These are phyloP conservation scores for Elasticomyces elasticus DNA, from an alignment of 495 filamentous ascomycete species.

Conservation along the genomic window DNA sequence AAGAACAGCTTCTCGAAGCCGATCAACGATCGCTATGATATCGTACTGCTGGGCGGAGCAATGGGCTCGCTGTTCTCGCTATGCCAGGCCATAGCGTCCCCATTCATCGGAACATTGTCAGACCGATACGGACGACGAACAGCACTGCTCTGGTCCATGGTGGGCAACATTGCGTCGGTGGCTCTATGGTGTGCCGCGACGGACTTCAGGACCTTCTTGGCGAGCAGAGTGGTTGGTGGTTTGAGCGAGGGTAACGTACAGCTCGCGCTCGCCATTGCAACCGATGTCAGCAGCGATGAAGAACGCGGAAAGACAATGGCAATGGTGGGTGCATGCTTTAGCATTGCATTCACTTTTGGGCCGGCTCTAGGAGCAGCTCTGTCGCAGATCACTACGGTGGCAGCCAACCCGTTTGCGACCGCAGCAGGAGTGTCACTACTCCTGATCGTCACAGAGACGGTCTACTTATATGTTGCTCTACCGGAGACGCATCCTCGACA, in stretches of 20 bases:
- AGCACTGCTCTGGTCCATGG: slow-evolving; percentile 85
- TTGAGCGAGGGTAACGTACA: slow-evolving; percentile 96
- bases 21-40: slow-evolving; percentile 93
- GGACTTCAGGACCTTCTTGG: slow-evolving; percentile 92
- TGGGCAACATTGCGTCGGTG: slow-evolving; percentile 86
- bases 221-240: slow-evolving; percentile 82
- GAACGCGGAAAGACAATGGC: slow-evolving; percentile 86
- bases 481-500: slow-evolving; percentile 73
- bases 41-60: slow-evolving; percentile 90
- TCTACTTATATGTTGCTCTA: slow-evolving; percentile 75
- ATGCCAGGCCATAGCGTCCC: slow-evolving; percentile 85
- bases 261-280: slow-evolving; percentile 90
- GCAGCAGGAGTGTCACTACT: slow-evolving; percentile 76
- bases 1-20: slow-evolving; percentile 87
- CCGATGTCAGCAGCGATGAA: slow-evolving; percentile 79
- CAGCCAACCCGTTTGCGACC: slow-evolving; percentile 84
- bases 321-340: slow-evolving; percentile 91
- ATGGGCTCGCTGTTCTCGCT: slow-evolving; percentile 88
- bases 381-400: slow-evolving; percentile 60
- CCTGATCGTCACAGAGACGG: slow-evolving; percentile 74
- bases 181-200: slow-evolving; percentile 86
- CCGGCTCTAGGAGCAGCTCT: slow-evolving; percentile 83
- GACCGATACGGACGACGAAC: slow-evolving; percentile 82
- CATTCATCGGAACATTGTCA: slow-evolving; percentile 78
- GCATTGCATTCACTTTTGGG: slow-evolving; percentile 92